Conservation (phyloP, 1,139 yeast genomes). For the Candida smagusa region DNA sequence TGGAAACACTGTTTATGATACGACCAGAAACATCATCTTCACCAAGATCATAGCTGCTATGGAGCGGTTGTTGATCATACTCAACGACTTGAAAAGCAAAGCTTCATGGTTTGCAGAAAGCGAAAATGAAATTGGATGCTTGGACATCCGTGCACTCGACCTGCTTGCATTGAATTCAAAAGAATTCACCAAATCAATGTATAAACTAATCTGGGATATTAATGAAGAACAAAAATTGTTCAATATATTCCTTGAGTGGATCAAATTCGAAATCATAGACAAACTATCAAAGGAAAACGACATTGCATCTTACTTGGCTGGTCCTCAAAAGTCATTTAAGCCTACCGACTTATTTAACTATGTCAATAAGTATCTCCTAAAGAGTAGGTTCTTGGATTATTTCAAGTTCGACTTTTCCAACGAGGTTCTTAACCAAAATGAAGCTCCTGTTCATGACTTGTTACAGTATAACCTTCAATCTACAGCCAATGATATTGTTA, state of each 20-base stretch:
- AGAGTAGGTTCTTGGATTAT: slow-evolving; percentile 22
- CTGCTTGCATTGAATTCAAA: slow-evolving; percentile 27
- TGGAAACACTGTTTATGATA: slow-evolving; percentile 51
- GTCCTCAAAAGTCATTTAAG: slow-evolving; percentile 16
- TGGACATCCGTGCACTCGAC: slow-evolving; percentile 22
- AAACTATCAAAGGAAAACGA: slow-evolving; percentile 36
- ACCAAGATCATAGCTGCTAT: slow-evolving; percentile 51
- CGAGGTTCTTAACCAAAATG: slow-evolving; percentile 13
- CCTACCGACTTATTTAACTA: slow-evolving; percentile 29
- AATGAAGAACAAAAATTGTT: slow-evolving; percentile 53
- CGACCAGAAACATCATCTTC: slow-evolving; percentile 42
- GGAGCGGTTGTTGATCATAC: slow-evolving; percentile 55
- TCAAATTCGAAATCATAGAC: slow-evolving; percentile 32
- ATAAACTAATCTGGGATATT: slow-evolving; percentile 43
- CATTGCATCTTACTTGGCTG: slow-evolving; percentile 23
- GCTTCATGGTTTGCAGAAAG: slow-evolving; percentile 33
- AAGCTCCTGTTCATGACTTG: not conserved
- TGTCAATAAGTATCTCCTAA: slow-evolving; percentile 25
- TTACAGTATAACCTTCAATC: not conserved
- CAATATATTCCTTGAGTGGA: slow-evolving; percentile 51
- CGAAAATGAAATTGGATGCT: slow-evolving; percentile 13
- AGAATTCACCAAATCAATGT: slow-evolving; percentile 31
- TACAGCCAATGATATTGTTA: slow-evolving; percentile 8
- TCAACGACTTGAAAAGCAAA: slow-evolving; percentile 46
- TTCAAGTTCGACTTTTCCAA: slow-evolving; percentile 19